phyloP scores from a whole-genome alignment of 1,139 yeast genomes.

The Sugiyamaella japonica region DNA sequence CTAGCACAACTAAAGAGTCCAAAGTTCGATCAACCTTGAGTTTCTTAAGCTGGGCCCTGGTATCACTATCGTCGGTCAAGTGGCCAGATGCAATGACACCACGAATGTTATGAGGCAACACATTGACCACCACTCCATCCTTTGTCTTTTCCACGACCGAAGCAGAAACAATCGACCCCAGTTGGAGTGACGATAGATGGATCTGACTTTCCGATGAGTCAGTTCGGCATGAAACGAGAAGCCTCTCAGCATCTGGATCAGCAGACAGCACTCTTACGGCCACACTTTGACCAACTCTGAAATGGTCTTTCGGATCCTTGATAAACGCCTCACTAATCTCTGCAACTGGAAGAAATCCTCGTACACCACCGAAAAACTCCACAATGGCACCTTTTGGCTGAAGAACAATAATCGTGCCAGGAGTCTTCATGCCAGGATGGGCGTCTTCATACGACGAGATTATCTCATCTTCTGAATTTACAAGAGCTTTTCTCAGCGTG shows the following conservation, averaged over 20 bases:
- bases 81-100: slow-evolving; percentile 79
- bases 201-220: slow-evolving; percentile 49
- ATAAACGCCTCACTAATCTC: slow-evolving; percentile 92
- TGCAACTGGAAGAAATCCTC: slow-evolving; percentile 78
- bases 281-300: slow-evolving; percentile 83
- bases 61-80: slow-evolving; percentile 74
- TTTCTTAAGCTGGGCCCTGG: slow-evolving; percentile 79
- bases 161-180: slow-evolving; percentile 68
- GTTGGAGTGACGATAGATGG: slow-evolving; percentile 50
- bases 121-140: slow-evolving; percentile 61
- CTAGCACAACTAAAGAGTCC: slow-evolving; percentile 59
- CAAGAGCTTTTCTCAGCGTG: slow-evolving; percentile 82
- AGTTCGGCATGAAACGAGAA: slow-evolving; percentile 73
- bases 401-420: slow-evolving; percentile 74
- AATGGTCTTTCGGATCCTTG: slow-evolving; percentile 70
- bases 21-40: slow-evolving; percentile 74
- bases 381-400: slow-evolving; percentile 78
- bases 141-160: slow-evolving; percentile 72
- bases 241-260: slow-evolving; percentile 55
- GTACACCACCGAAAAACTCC: slow-evolving; percentile 74
- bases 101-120: slow-evolving; percentile 55
- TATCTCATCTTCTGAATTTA: slow-evolving; percentile 62
- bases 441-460: slow-evolving; percentile 56
- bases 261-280: slow-evolving; percentile 63
- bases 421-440: slow-evolving; percentile 58